These are phyloP conservation scores for Coemansia sp. DNA, from an alignment of 192 early-diverging fungal genomes.

Conservation along the genomic window DNA sequence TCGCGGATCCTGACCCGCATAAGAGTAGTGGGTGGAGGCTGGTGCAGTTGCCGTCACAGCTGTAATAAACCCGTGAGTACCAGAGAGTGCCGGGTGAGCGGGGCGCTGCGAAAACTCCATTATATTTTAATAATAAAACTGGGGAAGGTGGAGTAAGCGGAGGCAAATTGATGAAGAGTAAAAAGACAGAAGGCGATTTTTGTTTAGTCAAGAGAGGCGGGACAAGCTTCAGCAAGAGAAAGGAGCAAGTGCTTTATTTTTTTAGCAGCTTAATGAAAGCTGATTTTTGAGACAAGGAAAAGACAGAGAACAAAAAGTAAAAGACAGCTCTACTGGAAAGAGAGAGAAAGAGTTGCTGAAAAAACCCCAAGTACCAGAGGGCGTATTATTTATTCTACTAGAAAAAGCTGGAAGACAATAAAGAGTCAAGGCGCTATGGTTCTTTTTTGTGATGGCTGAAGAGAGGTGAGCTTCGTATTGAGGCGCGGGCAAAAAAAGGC, in stretches of 20 bases:
- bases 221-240: neutral
- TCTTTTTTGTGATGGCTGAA: neutral
- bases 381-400: neutral
- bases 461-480: neutral
- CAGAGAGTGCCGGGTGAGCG: constrained; percentile 30
- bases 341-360: neutral
- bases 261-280: neutral
- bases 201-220: constrained; percentile 1
- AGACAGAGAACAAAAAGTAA: neutral
- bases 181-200: neutral
- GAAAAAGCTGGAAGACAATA: neutral
- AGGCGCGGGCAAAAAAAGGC: neutral
- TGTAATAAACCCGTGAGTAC: constrained; percentile 28
- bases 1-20: constrained; percentile 17
- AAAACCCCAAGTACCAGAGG: neutral
- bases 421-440: neutral
- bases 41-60: constrained; percentile 14
- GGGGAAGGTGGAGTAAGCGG: constrained; percentile 1
- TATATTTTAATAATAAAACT: constrained; percentile 2
- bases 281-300: neutral
- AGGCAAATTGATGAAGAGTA: constrained; percentile 4
- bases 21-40: constrained; percentile 29
- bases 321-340: neutral
- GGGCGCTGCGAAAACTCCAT: constrained; percentile 55
- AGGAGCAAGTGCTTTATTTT: neutral